Conservation (phyloP, 805 yeast species). For the Pichia gijzeniarum region DNA sequence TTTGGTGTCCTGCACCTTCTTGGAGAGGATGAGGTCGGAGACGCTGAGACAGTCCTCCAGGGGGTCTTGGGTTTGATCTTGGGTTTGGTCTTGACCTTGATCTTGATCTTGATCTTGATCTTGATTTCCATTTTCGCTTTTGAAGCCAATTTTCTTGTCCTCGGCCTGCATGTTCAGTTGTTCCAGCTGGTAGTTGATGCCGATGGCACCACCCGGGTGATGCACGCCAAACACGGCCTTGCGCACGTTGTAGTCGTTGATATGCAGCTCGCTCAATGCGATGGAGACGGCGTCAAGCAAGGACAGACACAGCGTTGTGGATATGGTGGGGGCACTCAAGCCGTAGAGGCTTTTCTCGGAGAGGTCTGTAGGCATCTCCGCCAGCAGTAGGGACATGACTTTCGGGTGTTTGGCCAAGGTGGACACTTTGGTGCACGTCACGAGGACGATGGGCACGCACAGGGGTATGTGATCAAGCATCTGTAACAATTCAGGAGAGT, state of each 20-base stretch:
- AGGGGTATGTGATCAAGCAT: conserved; percentile 53
- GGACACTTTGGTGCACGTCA: conserved; percentile 59
- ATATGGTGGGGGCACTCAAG: conserved; percentile 79
- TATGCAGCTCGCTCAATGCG: conserved; percentile 63
- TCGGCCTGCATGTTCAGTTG: background rate
- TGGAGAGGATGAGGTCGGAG: conserved; percentile 13
- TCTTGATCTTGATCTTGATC: background rate
- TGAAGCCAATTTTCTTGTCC: background rate
- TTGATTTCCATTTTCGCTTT: background rate
- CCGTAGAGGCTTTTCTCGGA: conserved; percentile 66
- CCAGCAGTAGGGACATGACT: conserved; percentile 48
- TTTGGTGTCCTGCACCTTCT: conserved; percentile 22
- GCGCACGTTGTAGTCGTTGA: conserved; percentile 48
- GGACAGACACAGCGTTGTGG: conserved; percentile 70
- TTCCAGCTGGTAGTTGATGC: conserved; percentile 33
- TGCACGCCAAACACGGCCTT: conserved; percentile 54
- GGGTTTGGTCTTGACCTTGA: background rate
- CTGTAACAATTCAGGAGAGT: conserved; percentile 65
- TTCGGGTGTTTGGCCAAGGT: conserved; percentile 45
- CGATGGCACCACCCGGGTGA: conserved; percentile 93
- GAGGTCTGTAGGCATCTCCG: conserved; percentile 52
- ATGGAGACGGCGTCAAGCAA: conserved; percentile 75
- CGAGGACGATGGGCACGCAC: conserved; percentile 47
- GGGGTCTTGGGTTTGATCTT: background rate
- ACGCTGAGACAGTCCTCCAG: conserved; percentile 7